A percentile compares a stretch with the other conserved stretches of the same genome.
Evolutionary conservation across 257 asterid genomes (phyloP).

Genomic region (Vinca minor): DNA sequence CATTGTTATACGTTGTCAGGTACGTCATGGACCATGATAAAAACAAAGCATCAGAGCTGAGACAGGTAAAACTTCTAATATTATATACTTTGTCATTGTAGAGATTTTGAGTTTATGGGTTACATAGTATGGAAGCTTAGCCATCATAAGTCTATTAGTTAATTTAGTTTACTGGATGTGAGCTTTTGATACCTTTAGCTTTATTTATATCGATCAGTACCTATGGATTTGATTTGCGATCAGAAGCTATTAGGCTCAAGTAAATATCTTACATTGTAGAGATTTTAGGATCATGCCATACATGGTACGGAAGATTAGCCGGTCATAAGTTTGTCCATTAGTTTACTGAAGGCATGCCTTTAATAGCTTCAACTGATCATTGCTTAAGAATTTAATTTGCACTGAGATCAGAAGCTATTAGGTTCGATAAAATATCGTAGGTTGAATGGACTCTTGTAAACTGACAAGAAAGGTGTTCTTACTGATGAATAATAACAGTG

Average conservation of each 20-base stretch:
- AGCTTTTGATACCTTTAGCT: no score
- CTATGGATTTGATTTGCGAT: no score
- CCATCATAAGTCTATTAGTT: no score
- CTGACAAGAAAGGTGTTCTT: neutral
- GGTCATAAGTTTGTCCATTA: neutral
- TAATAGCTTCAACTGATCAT: neutral
- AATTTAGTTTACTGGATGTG: no score
- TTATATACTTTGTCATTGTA: neutral
- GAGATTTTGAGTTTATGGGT: no score
- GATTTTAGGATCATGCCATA: neutral
- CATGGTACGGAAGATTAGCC: neutral
- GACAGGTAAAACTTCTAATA: conserved; percentile 53
- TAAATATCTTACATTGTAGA: no score
- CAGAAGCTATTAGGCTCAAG: no score
- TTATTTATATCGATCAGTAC: no score
- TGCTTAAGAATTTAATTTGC: neutral
- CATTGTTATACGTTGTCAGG: conserved; percentile 34
- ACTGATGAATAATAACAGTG: neutral
- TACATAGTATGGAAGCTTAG: no score
- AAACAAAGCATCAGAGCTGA: conserved; percentile 70
- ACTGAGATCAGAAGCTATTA: neutral
- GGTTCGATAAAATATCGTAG: no score
- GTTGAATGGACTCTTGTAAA: neutral
- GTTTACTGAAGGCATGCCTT: neutral
- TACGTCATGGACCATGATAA: conserved; percentile 90